phyloP scores from a whole-genome alignment of 345 rosid species.

The Arabidopsis suecica region DNA sequence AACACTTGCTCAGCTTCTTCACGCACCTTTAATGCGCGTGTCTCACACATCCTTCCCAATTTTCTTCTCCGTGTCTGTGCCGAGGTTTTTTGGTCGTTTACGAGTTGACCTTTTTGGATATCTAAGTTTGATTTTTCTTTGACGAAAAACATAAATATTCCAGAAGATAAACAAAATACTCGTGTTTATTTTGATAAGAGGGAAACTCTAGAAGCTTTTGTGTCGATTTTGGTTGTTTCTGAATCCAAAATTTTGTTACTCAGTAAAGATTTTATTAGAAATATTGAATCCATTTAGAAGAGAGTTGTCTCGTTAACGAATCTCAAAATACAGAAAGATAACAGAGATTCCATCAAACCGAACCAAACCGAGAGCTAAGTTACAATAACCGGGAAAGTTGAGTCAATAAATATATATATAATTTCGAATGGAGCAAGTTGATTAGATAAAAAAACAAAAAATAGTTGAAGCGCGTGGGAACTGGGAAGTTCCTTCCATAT shows the following conservation, averaged over 20 bases:
- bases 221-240: not conserved
- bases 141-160: slow-evolving; percentile 9
- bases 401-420: not conserved
- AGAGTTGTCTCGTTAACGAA: slow-evolving; percentile 15
- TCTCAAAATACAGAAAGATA: not conserved
- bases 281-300: not conserved
- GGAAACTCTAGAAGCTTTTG: not conserved
- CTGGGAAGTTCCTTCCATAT: slow-evolving; percentile 24
- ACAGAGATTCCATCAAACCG: slow-evolving; percentile 1
- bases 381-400: not conserved
- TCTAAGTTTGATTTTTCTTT: slow-evolving; percentile 35
- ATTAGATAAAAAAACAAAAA: not conserved
- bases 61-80: slow-evolving; percentile 43
- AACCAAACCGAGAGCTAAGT: not conserved
- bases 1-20: slow-evolving; percentile 13
- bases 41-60: not conserved
- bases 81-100: slow-evolving; percentile 12
- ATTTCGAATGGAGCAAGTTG: slow-evolving; percentile 6
- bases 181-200: not conserved
- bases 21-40: slow-evolving; percentile 14
- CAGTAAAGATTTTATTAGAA: not conserved
- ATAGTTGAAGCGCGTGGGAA: slow-evolving; percentile 41
- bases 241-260: not conserved
- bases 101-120: slow-evolving; percentile 20
- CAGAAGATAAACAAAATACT: slow-evolving; percentile 23